Conservation (phyloP, 2,329 filamentous ascomycete genomes). For the Colletotrichum nymphaeae region DNA sequence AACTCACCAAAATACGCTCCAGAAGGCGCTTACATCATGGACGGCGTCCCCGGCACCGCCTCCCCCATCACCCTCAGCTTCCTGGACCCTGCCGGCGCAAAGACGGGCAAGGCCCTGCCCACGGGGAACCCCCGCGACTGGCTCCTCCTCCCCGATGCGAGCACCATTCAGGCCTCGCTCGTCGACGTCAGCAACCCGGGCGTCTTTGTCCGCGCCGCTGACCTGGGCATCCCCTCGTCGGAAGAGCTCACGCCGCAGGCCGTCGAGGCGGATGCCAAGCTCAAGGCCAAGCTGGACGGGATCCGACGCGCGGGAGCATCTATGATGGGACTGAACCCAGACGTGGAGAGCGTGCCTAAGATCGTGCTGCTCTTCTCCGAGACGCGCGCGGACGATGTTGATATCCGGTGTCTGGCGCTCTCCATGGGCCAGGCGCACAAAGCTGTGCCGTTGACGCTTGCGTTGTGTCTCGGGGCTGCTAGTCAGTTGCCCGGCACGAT, state of each 20-base stretch:
- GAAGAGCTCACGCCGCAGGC: slow-evolving; percentile 39
- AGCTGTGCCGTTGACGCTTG: slow-evolving; percentile 54
- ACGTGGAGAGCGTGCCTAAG: slow-evolving; percentile 54
- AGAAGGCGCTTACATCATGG: slow-evolving; percentile 50
- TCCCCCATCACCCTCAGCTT: slow-evolving; percentile 52
- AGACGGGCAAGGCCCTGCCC: slow-evolving; percentile 52
- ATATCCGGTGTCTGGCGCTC: slow-evolving; percentile 59
- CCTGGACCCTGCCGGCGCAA: slow-evolving; percentile 51
- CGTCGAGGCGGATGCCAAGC: slow-evolving; percentile 45
- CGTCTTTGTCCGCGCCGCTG: slow-evolving; percentile 50
- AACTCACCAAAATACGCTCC: slow-evolving; percentile 41
- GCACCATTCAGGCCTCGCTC: slow-evolving; percentile 47
- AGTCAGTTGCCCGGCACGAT: slow-evolving; percentile 54
- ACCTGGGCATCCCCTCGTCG: slow-evolving; percentile 42
- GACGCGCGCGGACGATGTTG: slow-evolving; percentile 40
- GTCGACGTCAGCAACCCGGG: slow-evolving; percentile 56
- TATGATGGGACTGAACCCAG: slow-evolving; percentile 53
- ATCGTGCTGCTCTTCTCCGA: slow-evolving; percentile 55
- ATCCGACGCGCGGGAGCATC: slow-evolving; percentile 50
- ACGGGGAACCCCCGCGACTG: slow-evolving; percentile 50
- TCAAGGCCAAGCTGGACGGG: slow-evolving; percentile 48
- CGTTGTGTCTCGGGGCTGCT: slow-evolving; percentile 53
- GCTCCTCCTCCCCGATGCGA: slow-evolving; percentile 43
- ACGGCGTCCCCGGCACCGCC: slow-evolving; percentile 51
- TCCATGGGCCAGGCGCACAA: slow-evolving; percentile 59